phyloP scores from a whole-genome alignment of 306 rosid species.

The Inga leiocalycina region DNA sequence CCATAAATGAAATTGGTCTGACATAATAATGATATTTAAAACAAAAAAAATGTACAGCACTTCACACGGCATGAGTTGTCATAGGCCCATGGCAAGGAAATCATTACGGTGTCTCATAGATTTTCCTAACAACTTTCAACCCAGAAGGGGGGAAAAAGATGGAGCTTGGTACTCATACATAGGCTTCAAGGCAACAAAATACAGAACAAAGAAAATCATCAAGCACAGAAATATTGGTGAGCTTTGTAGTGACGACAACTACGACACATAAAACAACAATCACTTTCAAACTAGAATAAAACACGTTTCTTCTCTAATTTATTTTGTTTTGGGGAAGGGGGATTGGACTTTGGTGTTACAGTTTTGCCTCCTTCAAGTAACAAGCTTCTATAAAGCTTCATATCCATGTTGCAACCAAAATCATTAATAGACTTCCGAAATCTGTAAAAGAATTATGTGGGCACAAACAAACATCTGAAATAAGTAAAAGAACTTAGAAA shows the following conservation, averaged over 20 bases:
- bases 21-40: not conserved
- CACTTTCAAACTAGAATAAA: conserved; percentile 1
- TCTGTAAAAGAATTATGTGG: conserved; percentile 7
- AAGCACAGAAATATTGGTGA: not conserved
- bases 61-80: not conserved
- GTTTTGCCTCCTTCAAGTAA: conserved; percentile 1
- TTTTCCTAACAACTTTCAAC: not conserved
- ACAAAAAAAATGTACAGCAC: not conserved
- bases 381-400: conserved; percentile 4
- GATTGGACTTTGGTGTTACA: conserved; percentile 2
- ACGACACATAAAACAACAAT: not conserved
- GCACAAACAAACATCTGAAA: too few species aligned
- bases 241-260: conserved; percentile 5
- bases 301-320: not conserved
- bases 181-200: conserved; percentile 6
- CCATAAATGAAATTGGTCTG: conserved; percentile 13
- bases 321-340: not conserved
- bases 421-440: not conserved
- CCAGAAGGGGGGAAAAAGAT: not conserved
- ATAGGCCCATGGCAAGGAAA: not conserved
- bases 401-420: not conserved
- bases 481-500: not conserved
- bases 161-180: not conserved
- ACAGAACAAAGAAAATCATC: not conserved
- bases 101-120: not conserved